A percentile compares a stretch with the other conserved stretches of the same genome.
Conservation (phyloP, 345 rosid genomes). For the Aurinia saxatilis region DNA sequence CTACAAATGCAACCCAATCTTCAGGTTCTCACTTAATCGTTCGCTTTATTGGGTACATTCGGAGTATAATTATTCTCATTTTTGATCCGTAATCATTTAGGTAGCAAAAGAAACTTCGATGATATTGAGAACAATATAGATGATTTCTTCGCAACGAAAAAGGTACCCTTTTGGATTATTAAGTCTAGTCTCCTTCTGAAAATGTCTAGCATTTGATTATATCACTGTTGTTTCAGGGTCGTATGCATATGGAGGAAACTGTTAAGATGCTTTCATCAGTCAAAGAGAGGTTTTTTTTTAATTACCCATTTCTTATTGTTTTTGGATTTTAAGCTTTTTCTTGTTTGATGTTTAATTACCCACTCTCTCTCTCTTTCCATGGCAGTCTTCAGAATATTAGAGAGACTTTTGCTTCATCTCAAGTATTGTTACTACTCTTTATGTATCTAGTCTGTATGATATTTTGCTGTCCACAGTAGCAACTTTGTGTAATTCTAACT, state of each 20-base stretch:
- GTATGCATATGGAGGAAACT: conserved; percentile 45
- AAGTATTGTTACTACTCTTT: conserved; percentile 34
- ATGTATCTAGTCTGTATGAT: background rate
- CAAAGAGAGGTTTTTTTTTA: conserved; percentile 65
- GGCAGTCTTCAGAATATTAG: conserved; percentile 57
- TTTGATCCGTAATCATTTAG: conserved; percentile 18
- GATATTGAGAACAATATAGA: conserved; percentile 91
- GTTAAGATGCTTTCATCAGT: conserved; percentile 78
- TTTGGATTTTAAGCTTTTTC: background rate
- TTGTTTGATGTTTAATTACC: background rate
- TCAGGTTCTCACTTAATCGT: conserved; percentile 41
- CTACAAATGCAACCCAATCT: conserved; percentile 35
- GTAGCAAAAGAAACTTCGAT: conserved; percentile 68
- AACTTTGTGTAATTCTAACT: background rate
- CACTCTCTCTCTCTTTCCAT: conserved; percentile 11
- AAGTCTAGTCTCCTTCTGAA: no score
- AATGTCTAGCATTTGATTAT: no score
- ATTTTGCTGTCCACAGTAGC: background rate
- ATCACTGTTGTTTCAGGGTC: no score
- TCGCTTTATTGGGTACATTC: no score
- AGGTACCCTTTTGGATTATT: conserved; percentile 33
- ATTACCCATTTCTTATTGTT: background rate
- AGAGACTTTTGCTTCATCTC: conserved; percentile 50
- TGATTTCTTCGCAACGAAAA: conserved; percentile 69
- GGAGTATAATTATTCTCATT: no score